These are phyloP conservation scores for Coemansia aciculifera DNA, from an alignment of 192 early-diverging fungal species.

Conservation along the genomic window DNA sequence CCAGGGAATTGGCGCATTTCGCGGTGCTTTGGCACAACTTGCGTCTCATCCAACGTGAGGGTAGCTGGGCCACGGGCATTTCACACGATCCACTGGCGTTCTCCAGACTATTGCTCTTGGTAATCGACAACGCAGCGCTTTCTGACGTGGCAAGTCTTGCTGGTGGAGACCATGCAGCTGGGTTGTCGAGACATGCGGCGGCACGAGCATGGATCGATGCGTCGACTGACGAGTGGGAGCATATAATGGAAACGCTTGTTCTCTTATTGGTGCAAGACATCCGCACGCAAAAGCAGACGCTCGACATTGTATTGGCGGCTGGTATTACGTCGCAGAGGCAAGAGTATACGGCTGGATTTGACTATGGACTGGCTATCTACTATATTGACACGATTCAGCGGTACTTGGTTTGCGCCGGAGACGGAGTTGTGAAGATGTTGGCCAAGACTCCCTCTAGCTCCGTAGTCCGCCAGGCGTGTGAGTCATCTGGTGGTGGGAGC, in stretches of 20 bases:
- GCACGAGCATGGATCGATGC: constrained; percentile 45
- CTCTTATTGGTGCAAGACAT: constrained; percentile 39
- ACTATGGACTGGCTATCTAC: constrained; percentile 26
- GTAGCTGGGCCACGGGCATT: background rate
- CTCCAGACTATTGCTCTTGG: constrained; percentile 73
- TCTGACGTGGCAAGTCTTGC: constrained; percentile 21
- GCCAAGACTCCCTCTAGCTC: constrained; percentile 7
- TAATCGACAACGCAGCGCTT: constrained; percentile 60
- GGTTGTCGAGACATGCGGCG: constrained; percentile 15
- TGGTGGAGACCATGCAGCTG: constrained; percentile 7
- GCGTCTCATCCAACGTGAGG: constrained; percentile 21
- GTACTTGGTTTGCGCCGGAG: constrained; percentile 27
- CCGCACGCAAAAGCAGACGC: constrained; percentile 14
- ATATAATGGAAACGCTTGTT: constrained; percentile 27
- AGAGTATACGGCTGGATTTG: constrained; percentile 26
- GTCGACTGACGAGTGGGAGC: constrained; percentile 29
- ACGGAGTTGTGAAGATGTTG: constrained; percentile 6
- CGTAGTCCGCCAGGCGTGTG: background rate
- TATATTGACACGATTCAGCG: constrained; percentile 30
- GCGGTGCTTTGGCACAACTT: constrained; percentile 44
- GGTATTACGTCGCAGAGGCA: constrained; percentile 27
- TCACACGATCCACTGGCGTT: constrained; percentile 55
- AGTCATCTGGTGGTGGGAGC: background rate
- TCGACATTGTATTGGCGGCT: constrained; percentile 8
- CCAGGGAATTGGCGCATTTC: constrained; percentile 27